Conservation (phyloP, 352 stramenopile species). For the Globisporangium radiosum region DNA sequence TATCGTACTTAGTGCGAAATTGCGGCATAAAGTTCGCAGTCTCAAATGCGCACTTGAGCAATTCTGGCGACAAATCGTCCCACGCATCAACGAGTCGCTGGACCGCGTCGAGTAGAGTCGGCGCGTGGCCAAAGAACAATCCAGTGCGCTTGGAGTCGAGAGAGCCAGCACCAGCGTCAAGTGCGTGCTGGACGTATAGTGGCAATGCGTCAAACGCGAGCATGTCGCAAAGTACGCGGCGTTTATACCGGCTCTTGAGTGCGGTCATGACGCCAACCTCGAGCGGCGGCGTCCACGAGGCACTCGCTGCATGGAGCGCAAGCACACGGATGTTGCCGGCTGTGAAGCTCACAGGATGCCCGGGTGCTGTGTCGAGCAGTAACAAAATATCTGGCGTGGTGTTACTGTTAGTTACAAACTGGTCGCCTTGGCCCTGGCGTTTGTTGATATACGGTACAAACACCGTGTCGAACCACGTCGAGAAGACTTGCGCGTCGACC, state of each 20-base stretch:
- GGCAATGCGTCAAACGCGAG: conserved; percentile 15
- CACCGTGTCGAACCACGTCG: conserved; percentile 12
- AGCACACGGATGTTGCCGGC: conserved; percentile 9
- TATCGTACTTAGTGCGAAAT: not conserved
- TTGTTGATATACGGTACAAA: conserved; percentile 8
- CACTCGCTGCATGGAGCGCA: conserved; percentile 5
- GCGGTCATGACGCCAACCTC: conserved; percentile 16
- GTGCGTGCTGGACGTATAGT: conserved; percentile 3
- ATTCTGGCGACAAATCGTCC: conserved; percentile 8
- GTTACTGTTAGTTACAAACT: too few species aligned
- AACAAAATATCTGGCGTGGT: conserved; percentile 2
- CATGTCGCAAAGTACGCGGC: conserved; percentile 13
- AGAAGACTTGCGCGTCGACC: conserved; percentile 12
- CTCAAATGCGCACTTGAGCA: conserved; percentile 11
- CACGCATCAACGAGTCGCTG: conserved; percentile 14
- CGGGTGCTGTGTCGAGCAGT: conserved; percentile 15
- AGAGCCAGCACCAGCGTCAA: not conserved
- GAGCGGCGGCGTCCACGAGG: conserved; percentile 15
- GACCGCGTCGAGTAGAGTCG: conserved; percentile 19
- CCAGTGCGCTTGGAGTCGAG: conserved; percentile 4
- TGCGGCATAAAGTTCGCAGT: conserved; percentile 6
- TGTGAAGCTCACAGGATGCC: conserved; percentile 11
- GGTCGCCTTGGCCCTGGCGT: not conserved
- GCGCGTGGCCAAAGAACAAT: conserved; percentile 14
- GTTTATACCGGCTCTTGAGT: conserved; percentile 25